Evolutionary conservation across 2,329 filamentous ascomycete species (phyloP).

Genomic region (Ophiostoma piceae): DNA sequence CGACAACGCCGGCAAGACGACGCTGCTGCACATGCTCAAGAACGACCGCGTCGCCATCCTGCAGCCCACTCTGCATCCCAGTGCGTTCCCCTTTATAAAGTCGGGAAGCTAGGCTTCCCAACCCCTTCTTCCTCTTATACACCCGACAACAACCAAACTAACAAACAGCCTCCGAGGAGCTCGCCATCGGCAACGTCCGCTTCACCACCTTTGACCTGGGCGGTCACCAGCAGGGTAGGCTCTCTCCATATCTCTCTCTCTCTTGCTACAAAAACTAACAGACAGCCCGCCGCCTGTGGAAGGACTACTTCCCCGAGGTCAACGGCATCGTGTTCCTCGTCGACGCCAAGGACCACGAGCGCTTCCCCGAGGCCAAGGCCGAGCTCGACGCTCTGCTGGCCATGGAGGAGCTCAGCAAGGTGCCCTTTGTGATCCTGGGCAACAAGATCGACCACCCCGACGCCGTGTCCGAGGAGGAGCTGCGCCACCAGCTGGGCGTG

Average conservation of each 20-base stretch:
- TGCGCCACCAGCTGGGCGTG: conserved; percentile 83
- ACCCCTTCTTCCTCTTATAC: too few relatives aligned
- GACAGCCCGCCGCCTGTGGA: conserved; percentile 84
- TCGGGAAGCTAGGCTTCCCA: too few relatives aligned
- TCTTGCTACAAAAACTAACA: background rate
- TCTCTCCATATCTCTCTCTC: too few relatives aligned
- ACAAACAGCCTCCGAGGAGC: conserved; percentile 73
- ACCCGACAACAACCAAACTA: background rate
- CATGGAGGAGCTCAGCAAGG: conserved; percentile 95
- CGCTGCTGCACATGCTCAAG: conserved; percentile 92
- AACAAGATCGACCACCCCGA: conserved; percentile 99
- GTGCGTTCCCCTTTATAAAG: conserved; percentile 46
- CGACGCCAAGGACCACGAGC: conserved; percentile 94
- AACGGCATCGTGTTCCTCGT: conserved; percentile 96
- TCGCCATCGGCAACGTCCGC: conserved; percentile 86
- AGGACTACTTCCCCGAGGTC: conserved; percentile 95
- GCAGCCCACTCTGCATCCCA: conserved; percentile 85
- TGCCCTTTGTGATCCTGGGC: conserved; percentile 90
- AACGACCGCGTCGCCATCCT: conserved; percentile 91
- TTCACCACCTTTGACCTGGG: conserved; percentile 94
- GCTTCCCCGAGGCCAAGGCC: conserved; percentile 88
- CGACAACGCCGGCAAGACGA: conserved; percentile 93
- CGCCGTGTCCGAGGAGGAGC: conserved; percentile 90
- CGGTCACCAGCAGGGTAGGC: conserved; percentile 81
- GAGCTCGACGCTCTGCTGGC: conserved; percentile 92